phyloP scores from a whole-genome alignment of 2,329 filamentous ascomycete species.

The Aspergillus sp. region DNA sequence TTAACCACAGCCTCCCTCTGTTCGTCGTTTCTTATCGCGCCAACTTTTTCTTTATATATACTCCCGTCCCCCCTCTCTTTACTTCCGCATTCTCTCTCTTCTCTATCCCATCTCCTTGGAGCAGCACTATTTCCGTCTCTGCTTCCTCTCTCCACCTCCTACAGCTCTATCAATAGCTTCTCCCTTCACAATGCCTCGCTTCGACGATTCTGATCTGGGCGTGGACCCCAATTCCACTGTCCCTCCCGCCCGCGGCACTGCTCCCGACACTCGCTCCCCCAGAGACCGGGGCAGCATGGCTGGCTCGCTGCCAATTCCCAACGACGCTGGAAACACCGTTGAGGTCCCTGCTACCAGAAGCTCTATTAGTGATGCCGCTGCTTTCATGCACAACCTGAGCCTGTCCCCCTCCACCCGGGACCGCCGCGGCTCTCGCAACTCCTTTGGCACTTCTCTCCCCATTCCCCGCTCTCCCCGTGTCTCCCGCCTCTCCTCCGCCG shows the following conservation, averaged over 20 bases:
- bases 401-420: constrained; percentile 67
- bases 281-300: constrained; percentile 27
- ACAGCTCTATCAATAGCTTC: background rate
- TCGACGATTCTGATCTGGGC: constrained; percentile 58
- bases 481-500: constrained; percentile 65
- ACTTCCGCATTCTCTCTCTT: background rate
- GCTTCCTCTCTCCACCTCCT: background rate
- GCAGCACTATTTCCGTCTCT: background rate
- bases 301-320: constrained; percentile 42
- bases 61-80: background rate
- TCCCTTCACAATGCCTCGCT: constrained; percentile 57
- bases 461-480: constrained; percentile 70
- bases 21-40: constrained; percentile 1
- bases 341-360: constrained; percentile 70
- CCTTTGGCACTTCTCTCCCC: constrained; percentile 70
- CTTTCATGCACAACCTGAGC: constrained; percentile 73
- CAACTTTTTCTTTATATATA: constrained; percentile 1
- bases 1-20: background rate
- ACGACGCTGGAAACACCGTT: constrained; percentile 54
- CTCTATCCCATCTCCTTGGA: constrained; percentile 2
- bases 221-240: constrained; percentile 34
- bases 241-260: constrained; percentile 12
- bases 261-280: constrained; percentile 25
- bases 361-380: constrained; percentile 65
- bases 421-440: constrained; percentile 70